These are phyloP conservation scores for Achlya hypogyna DNA, from an alignment of 352 stramenopile genomes.

Conservation along the genomic window DNA sequence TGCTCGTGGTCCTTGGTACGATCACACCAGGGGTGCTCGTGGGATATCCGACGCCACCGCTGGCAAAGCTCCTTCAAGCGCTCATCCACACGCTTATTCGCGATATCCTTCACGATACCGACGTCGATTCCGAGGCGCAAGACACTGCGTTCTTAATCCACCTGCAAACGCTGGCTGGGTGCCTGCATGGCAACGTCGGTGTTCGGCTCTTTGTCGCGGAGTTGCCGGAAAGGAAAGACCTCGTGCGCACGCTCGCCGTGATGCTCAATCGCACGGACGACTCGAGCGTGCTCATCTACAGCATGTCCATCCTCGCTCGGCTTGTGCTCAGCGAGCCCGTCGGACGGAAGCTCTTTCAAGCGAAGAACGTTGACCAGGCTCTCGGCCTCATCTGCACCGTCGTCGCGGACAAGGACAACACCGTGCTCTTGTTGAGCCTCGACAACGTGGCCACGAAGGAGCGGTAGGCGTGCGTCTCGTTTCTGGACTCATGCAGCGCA, in stretches of 20 bases:
- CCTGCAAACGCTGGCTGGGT: constrained; percentile 52
- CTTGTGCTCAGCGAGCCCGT: constrained; percentile 64
- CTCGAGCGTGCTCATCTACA: constrained; percentile 58
- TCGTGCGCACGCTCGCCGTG: constrained; percentile 72
- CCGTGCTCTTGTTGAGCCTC: constrained; percentile 12
- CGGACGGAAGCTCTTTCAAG: constrained; percentile 69
- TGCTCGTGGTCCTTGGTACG: background rate
- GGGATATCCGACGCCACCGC: constrained; percentile 58
- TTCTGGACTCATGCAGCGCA: constrained; percentile 13
- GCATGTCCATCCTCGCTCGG: constrained; percentile 63
- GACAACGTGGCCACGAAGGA: constrained; percentile 18
- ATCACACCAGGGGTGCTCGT: constrained; percentile 23
- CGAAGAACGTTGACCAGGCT: constrained; percentile 71
- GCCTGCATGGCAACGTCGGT: constrained; percentile 59
- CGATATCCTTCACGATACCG: background rate
- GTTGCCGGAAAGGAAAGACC: constrained; percentile 68
- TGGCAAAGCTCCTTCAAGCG: constrained; percentile 61
- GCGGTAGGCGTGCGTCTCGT: constrained; percentile 19
- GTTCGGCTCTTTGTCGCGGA: constrained; percentile 72
- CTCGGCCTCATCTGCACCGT: constrained; percentile 67
- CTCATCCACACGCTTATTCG: constrained; percentile 37
- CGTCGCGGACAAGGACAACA: constrained; percentile 43
- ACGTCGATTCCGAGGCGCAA: constrained; percentile 32
- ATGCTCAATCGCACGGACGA: constrained; percentile 74
- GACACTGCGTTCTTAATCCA: constrained; percentile 54